Conservation (phyloP, 2,329 filamentous ascomycete genomes). For the Alternaria sp. region DNA sequence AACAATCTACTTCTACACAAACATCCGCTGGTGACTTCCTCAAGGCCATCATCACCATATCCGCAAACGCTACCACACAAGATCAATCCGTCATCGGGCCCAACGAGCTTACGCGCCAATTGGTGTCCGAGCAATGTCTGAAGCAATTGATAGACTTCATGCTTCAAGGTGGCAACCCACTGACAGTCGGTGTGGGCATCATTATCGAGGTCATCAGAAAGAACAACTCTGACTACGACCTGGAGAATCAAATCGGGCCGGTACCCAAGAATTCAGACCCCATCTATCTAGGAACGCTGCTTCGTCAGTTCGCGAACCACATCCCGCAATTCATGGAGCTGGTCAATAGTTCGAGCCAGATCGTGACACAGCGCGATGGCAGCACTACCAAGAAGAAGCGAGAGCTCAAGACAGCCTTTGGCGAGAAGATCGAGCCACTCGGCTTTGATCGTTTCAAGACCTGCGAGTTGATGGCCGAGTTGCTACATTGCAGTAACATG, state of each 20-base stretch:
- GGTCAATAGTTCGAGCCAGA: slow-evolving; percentile 76
- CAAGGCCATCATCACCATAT: slow-evolving; percentile 98
- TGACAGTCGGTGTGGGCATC: slow-evolving; percentile 96
- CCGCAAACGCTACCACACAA: slow-evolving; percentile 96
- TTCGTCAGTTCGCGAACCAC: slow-evolving; percentile 87
- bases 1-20: slow-evolving; percentile 88
- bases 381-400: slow-evolving; percentile 72
- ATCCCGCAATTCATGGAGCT: slow-evolving; percentile 94
- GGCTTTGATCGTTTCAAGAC: slow-evolving; percentile 99
- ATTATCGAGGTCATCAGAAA: slow-evolving; percentile 98
- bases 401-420: slow-evolving; percentile 85
- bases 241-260: slow-evolving; percentile 84
- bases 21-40: slow-evolving; percentile 97
- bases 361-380: slow-evolving; percentile 64
- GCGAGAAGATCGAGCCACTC: slow-evolving; percentile 87
- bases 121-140: slow-evolving; percentile 86
- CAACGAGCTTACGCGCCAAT: slow-evolving; percentile 92
- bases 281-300: slow-evolving; percentile 90
- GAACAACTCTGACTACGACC: slow-evolving; percentile 98
- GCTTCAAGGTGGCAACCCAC: slow-evolving; percentile 89
- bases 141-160: slow-evolving; percentile 88
- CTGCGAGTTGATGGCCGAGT: slow-evolving; percentile 96
- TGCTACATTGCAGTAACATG: slow-evolving; percentile 99
- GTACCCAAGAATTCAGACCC: slow-evolving; percentile 87
- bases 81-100: slow-evolving; percentile 99